Evolutionary conservation across 1,284 basidiomycete genomes (phyloP), one percentile per base, ranked within the genome.

Genomic region (Rhizoctonia solani): DNA sequence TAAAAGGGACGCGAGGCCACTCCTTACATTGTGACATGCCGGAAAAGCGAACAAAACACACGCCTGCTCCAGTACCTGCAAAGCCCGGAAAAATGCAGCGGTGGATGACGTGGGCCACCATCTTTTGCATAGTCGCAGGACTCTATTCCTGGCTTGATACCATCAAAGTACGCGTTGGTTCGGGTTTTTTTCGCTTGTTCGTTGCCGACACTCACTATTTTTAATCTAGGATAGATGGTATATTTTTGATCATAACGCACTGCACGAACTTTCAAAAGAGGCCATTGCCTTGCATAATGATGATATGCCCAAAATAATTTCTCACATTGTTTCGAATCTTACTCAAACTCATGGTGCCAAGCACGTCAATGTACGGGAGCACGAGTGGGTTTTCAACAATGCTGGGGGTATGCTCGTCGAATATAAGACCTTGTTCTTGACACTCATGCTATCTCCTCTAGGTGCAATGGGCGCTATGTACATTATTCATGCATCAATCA

Each of bases 321-420:
- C 83, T 47, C 85, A 91, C 76, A 92, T 97, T 72, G 81, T 92
- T 66, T 73, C 83, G 19, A 88, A 90, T 77, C 86, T 95, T 69
- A 88, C 87, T 13, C 76, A 79, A 11, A 87, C 85, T 6, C 89
- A 93, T 74, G 68, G 69, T 21, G 29, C 63, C 2, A 53, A 67
- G n/a, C 69, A 72, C 39, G 72, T 72, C 69, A 52, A 74, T 69
- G 81, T 88, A 5, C 70, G 83, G 54, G 73, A 73, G 21, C 66
- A 74, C 46, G 95, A 98, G 75, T 98, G 96, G 96, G 86, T 98
- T 47, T 93, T 97, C 79, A 98, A 90, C 82, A 99, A 99, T 75
- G 96, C 96, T 0, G 96, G 95, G 19, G 96, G 97, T 34, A 74
- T 74, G 70, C 55, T 29, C 11, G 19, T 32, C n/a, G 29, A n/a